Conservation (phyloP, 2,329 filamentous ascomycete genomes). For the Dactylellina drechsleri region DNA sequence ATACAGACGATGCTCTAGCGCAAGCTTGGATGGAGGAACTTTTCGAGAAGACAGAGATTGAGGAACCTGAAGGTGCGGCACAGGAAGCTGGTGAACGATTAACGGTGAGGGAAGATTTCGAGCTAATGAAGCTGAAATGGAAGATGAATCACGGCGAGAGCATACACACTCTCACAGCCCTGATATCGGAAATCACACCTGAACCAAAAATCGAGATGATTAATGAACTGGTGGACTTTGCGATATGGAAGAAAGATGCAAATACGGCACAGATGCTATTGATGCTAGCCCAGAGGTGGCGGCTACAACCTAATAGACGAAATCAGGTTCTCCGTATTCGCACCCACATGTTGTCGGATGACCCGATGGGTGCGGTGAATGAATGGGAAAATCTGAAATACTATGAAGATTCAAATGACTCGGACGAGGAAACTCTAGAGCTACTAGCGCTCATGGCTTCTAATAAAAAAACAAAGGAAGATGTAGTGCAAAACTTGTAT, state of each 20-base stretch:
- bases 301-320: conserved; percentile 73
- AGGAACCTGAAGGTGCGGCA: conserved; percentile 12
- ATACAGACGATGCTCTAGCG: conserved; percentile 33
- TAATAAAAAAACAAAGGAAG: conserved; percentile 28
- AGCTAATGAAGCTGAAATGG: conserved; percentile 50
- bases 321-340: conserved; percentile 80
- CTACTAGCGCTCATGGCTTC: conserved; percentile 54
- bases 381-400: conserved; percentile 70
- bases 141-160: conserved; percentile 43
- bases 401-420: conserved; percentile 49
- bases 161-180: conserved; percentile 28
- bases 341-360: conserved; percentile 76
- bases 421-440: conserved; percentile 46
- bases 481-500: conserved; percentile 52
- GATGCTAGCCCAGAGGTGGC: conserved; percentile 72
- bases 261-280: conserved; percentile 79
- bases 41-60: conserved; percentile 37
- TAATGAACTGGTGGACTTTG: conserved; percentile 78
- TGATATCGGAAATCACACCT: conserved; percentile 76
- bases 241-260: conserved; percentile 75
- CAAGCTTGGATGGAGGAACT: conserved; percentile 39
- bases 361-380: conserved; percentile 75
- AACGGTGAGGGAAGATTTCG: conserved; percentile 32
- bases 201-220: conserved; percentile 75
- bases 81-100: conserved; percentile 7